Conservation (phyloP, 2,329 filamentous ascomycete genomes). For the Aspergillus japonicus region DNA sequence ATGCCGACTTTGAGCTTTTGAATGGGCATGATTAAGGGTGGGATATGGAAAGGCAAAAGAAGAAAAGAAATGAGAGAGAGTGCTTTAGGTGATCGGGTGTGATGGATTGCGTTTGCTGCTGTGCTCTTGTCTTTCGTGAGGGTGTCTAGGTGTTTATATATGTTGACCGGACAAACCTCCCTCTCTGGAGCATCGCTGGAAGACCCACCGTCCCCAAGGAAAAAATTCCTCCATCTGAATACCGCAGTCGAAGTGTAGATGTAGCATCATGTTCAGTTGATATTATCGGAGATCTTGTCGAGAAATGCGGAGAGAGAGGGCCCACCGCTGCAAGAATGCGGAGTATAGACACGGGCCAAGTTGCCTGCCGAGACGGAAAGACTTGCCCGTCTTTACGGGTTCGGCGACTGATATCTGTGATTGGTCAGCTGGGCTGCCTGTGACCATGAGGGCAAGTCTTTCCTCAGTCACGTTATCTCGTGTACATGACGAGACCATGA, state of each 20-base stretch:
- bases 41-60: too few species aligned
- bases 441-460: not conserved
- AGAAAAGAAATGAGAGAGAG: not conserved
- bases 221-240: not conserved
- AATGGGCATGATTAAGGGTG: constrained; percentile 15
- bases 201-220: not conserved
- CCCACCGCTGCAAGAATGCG: not conserved
- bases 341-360: not conserved
- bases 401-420: not conserved
- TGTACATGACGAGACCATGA: not conserved
- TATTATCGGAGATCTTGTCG: not conserved
- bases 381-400: not conserved
- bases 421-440: not conserved
- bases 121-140: not conserved
- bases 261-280: not conserved
- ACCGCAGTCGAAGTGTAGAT: not conserved
- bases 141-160: not conserved
- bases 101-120: not conserved
- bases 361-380: not conserved
- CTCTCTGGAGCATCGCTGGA: not conserved
- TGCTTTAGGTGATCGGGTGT: too few species aligned
- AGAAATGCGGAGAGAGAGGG: not conserved
- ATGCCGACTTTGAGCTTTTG: constrained; percentile 45
- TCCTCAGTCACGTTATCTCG: not conserved
- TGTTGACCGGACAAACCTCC: not conserved